Conservation (phyloP, 192 early-diverging fungal genomes). For the Gonapodya sp. region DNA sequence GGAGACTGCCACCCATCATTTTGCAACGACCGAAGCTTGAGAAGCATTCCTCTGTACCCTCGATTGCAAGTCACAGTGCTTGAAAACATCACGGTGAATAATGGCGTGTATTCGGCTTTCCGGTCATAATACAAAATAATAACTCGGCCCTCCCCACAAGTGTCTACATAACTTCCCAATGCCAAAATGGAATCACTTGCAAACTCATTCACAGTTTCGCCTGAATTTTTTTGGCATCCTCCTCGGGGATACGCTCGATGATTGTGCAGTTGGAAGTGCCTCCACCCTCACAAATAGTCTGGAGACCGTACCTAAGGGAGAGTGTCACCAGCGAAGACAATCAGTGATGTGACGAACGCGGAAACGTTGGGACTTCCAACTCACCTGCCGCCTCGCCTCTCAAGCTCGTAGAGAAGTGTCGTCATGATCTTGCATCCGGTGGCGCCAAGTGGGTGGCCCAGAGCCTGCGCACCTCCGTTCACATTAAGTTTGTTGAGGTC, state of each 20-base stretch:
- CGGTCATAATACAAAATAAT: too few species aligned
- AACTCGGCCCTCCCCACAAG: too few species aligned
- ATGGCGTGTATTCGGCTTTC: too few species aligned
- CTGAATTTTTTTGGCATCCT: neutral
- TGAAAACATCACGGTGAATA: too few species aligned
- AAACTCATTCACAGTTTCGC: neutral
- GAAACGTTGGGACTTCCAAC: neutral
- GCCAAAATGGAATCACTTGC: too few species aligned
- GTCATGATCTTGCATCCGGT: constrained; percentile 3
- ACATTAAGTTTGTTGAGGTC: constrained; percentile 64
- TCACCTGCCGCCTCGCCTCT: neutral
- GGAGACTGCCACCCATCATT: too few species aligned
- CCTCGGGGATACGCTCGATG: constrained; percentile 8
- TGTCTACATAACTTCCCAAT: too few species aligned
- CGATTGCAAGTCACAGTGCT: too few species aligned
- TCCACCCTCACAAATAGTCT: constrained; percentile 7
- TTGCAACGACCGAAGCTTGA: too few species aligned
- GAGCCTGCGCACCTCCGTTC: constrained; percentile 55
- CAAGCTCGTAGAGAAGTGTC: constrained; percentile 2
- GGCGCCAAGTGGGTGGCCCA: constrained; percentile 9
- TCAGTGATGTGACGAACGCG: neutral
- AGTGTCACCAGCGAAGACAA: too few species aligned
- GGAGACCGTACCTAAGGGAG: neutral
- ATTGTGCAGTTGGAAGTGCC: constrained; percentile 1
- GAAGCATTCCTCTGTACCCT: too few species aligned